Evolutionary conservation across 228 moss, liverwort and hornwort genomes (phyloP).

Genomic region (Sphagnum magellanicum): DNA sequence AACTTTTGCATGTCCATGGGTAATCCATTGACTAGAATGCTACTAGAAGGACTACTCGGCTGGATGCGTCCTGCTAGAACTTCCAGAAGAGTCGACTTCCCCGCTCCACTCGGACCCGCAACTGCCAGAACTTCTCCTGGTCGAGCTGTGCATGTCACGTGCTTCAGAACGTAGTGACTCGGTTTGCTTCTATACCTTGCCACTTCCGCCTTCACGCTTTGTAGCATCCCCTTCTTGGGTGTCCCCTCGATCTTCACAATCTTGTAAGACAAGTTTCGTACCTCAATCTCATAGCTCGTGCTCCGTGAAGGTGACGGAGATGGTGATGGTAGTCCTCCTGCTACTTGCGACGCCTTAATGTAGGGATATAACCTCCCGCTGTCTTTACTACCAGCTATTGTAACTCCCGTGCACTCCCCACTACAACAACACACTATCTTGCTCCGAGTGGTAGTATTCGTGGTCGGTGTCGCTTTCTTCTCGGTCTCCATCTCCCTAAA

Average conservation of each 20-base stretch:
- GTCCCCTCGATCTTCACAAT: slow-evolving; percentile 32
- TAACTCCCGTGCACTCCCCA: neutral
- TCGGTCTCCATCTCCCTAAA: too few relatives aligned
- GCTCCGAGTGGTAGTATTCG: neutral
- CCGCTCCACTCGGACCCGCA: slow-evolving; percentile 22
- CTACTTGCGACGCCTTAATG: slow-evolving; percentile 62
- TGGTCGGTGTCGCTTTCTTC: too few relatives aligned
- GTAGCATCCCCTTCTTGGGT: slow-evolving; percentile 8
- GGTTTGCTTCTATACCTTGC: slow-evolving; percentile 1
- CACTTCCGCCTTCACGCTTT: slow-evolving; percentile 10
- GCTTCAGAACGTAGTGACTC: slow-evolving; percentile 6
- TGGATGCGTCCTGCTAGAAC: slow-evolving; percentile 18
- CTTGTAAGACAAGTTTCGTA: slow-evolving; percentile 59
- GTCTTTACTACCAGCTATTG: neutral
- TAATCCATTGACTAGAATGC: slow-evolving; percentile 20
- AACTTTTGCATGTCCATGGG: slow-evolving; percentile 18
- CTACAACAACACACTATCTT: neutral
- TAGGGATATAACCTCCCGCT: neutral
- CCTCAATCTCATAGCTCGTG: slow-evolving; percentile 58
- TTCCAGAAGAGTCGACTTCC: slow-evolving; percentile 24
- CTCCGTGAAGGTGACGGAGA: slow-evolving; percentile 42
- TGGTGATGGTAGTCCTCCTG: neutral
- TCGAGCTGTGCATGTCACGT: slow-evolving; percentile 22
- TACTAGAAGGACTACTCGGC: slow-evolving; percentile 19
- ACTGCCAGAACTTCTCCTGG: slow-evolving; percentile 24